A percentile compares a stretch with the other conserved stretches of the same genome.
These are phyloP conservation scores for Colletotrichum musae DNA, from an alignment of 2,329 filamentous ascomycete species.

Conservation along the genomic window DNA sequence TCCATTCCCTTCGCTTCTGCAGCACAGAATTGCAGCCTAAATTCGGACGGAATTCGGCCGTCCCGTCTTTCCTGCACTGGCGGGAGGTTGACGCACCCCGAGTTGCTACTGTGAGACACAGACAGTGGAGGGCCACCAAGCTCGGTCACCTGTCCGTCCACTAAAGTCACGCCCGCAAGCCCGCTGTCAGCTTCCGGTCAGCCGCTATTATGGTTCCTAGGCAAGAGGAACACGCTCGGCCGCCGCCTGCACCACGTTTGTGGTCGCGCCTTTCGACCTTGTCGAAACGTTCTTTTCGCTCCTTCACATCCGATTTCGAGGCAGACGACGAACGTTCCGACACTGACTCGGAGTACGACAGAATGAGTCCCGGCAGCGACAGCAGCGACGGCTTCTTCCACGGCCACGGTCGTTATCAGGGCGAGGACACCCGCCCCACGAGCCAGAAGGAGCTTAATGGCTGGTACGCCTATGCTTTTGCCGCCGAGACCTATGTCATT, in stretches of 20 bases:
- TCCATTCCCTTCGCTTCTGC: background rate
- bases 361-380: conserved; percentile 53
- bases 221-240: conserved; percentile 44
- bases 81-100: background rate
- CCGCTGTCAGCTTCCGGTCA: conserved; percentile 12
- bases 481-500: conserved; percentile 95
- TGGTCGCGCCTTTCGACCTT: conserved; percentile 65
- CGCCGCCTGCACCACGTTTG: conserved; percentile 61
- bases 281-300: conserved; percentile 71
- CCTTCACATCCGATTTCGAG: conserved; percentile 75
- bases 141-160: conserved; percentile 27
- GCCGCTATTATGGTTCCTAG: conserved; percentile 42
- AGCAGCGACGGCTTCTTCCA: conserved; percentile 55
- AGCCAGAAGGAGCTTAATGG: conserved; percentile 89
- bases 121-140: conserved; percentile 11
- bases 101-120: conserved; percentile 28
- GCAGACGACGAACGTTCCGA: conserved; percentile 78
- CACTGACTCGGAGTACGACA: conserved; percentile 49
- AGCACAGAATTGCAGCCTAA: conserved; percentile 17
- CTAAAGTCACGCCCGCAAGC: conserved; percentile 30
- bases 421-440: conserved; percentile 91
- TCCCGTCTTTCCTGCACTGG: background rate
- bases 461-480: conserved; percentile 98
- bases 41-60: conserved; percentile 15
- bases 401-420: conserved; percentile 72